Base-by-base conservation (phyloP, 2,329 filamentous ascomycete genomes). In the Beauveria sp. region DNA sequence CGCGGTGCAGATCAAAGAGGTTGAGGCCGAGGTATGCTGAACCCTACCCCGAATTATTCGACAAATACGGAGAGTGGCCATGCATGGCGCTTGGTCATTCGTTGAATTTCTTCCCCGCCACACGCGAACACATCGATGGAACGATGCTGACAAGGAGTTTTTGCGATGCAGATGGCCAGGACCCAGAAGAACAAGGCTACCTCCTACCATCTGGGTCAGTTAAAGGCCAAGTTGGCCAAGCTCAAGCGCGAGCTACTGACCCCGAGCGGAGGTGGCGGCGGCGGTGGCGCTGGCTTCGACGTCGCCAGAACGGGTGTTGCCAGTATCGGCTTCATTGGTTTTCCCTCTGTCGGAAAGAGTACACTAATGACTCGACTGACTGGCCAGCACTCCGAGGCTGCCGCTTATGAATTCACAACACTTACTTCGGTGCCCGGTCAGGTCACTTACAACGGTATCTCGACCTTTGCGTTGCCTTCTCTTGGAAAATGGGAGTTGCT, bases 131-230 rank as follows among this genome's bases (percentile, higher is more conserved):
- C 9, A 18, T 42, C 12, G 42, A 61, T 16, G 22, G 43, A 28
- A 31, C n/a, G 18, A 31, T 20, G 8, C 57, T 61, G 34, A 57
- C 62, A 42, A 61, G 38, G n/a, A 7, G 9, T 50, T 63, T 67
- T 58, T 54, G 57, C 54, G 63, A 69, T 34, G 31, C 67, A 93
- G 88, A 97, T 97, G 93, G 91, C 92, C 80, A 85, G 85, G 79
- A 97, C 93, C 72, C 93, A 98, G 77, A 97, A 97, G 81, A 97
- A 97, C 78, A 97, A 97, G 80, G 90, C 89, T 60, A 96, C 92
- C 14, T 93, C 91, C 54, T 96, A 88, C 76, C 93, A 97, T 83
- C 80, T 97, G 76, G 92, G 91, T 77, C 93, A 98, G 79, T 81
- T 99, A 69, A 99, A 99, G 79, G 95, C 95, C 67, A 99, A 99